Percentiles rank a stretch among this genome's conserved stretches.
phyloP scores from a whole-genome alignment of 768 basidiomycete genomes.

The Strobilomyces echinocephalus region DNA sequence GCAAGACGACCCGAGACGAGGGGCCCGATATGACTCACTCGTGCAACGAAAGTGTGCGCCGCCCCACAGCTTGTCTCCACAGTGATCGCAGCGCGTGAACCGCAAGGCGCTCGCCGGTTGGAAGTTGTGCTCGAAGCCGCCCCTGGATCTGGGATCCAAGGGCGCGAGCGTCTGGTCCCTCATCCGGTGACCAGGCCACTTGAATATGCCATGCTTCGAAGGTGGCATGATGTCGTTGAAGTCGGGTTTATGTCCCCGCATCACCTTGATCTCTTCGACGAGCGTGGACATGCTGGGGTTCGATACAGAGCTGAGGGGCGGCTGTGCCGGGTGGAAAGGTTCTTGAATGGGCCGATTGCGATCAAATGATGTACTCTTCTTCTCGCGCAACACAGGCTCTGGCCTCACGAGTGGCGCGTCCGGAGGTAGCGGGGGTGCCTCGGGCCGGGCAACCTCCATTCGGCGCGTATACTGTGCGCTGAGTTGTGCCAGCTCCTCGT shows the following conservation, averaged over 20 bases:
- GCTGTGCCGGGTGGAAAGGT: not conserved
- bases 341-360: conserved; percentile 16
- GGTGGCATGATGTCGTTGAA: conserved; percentile 43
- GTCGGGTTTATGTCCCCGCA: conserved; percentile 27
- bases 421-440: conserved; percentile 10
- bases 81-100: conserved; percentile 91
- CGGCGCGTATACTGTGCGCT: conserved; percentile 78
- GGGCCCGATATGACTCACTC: conserved; percentile 47
- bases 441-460: conserved; percentile 45
- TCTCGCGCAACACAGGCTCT: conserved; percentile 14
- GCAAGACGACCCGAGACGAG: not conserved
- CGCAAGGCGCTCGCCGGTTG: conserved; percentile 84
- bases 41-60: conserved; percentile 91
- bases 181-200: conserved; percentile 62
- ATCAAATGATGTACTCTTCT: conserved; percentile 30
- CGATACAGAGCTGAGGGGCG: conserved; percentile 16
- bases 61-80: conserved; percentile 98
- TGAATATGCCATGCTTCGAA: conserved; percentile 58
- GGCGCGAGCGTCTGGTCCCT: conserved; percentile 38
- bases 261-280: conserved; percentile 26
- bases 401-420: conserved; percentile 9
- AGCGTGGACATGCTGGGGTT: conserved; percentile 20
- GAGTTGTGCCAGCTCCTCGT: conserved; percentile 88
- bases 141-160: conserved; percentile 38
- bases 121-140: conserved; percentile 71